A percentile compares a stretch with the other conserved stretches of the same genome.
phyloP scores from a whole-genome alignment of 176 grass and related monocot genomes.

The Cenchrus purpureus region DNA sequence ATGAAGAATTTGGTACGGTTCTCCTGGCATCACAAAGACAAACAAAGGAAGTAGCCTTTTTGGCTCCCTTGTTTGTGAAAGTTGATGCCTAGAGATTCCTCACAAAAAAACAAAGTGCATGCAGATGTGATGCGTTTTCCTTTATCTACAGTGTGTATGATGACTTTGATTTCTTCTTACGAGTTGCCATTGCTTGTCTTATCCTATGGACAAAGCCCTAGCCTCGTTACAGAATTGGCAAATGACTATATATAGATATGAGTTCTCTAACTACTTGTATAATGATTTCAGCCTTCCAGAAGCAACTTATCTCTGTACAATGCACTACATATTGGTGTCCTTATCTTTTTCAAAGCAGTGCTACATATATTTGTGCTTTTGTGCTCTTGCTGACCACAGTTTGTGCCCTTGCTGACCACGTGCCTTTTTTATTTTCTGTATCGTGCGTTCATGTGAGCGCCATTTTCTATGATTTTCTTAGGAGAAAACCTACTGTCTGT shows the following conservation, averaged over 20 bases:
- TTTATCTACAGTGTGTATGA: background rate
- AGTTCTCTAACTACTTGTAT: background rate
- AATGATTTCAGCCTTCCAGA: background rate
- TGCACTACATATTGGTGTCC: background rate
- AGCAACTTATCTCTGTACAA: background rate
- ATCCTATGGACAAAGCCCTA: background rate
- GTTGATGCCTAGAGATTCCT: background rate
- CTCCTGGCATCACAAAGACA: background rate
- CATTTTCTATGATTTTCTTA: background rate
- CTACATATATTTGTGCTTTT: conserved; percentile 7
- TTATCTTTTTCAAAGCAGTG: background rate
- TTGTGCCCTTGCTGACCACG: background rate
- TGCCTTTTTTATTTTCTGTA: background rate
- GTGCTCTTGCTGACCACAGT: background rate
- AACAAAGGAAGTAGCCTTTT: background rate
- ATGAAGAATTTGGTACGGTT: background rate
- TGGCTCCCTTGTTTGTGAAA: background rate
- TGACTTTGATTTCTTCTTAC: background rate
- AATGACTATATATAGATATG: background rate
- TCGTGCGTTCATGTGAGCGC: background rate
- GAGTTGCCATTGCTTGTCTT: background rate
- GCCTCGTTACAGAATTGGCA: background rate
- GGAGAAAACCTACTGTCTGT: background rate
- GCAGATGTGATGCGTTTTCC: background rate
- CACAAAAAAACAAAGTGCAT: background rate